Percentiles rank a stretch among this genome's conserved stretches.
Evolutionary conservation across 495 filamentous ascomycete genomes (phyloP).

Genomic region (Elasticomyces elasticus): DNA sequence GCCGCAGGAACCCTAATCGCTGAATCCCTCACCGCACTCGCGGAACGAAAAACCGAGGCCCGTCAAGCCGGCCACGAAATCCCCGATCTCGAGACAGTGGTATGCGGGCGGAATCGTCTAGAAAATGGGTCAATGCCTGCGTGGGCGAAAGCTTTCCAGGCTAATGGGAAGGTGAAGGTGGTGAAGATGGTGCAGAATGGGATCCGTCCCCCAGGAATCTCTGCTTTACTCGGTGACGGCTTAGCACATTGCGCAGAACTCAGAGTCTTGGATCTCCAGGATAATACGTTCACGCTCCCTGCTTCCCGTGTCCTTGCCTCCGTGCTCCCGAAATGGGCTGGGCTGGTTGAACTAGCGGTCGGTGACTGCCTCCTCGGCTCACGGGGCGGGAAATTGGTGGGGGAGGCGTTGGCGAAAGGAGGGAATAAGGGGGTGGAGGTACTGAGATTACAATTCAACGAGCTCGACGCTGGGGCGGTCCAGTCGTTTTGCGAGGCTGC

Average conservation of each 20-base stretch:
- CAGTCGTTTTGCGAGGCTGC: conserved; percentile 54
- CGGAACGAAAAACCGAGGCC: conserved; percentile 69
- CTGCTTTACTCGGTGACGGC: conserved; percentile 63
- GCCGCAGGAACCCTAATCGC: conserved; percentile 78
- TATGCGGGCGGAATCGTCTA: conserved; percentile 89
- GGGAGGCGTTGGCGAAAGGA: conserved; percentile 59
- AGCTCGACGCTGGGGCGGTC: conserved; percentile 67
- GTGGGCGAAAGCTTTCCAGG: conserved; percentile 77
- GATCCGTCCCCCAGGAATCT: conserved; percentile 87
- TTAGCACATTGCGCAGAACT: conserved; percentile 56
- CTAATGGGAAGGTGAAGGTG: conserved; percentile 66
- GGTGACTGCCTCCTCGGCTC: conserved; percentile 76
- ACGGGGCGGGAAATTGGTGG: conserved; percentile 68
- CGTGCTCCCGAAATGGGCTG: conserved; percentile 62
- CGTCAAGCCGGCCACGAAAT: conserved; percentile 47
- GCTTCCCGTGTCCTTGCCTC: conserved; percentile 70
- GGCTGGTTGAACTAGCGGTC: conserved; percentile 73
- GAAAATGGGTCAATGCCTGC: conserved; percentile 94
- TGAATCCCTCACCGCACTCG: conserved; percentile 63
- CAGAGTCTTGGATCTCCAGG: conserved; percentile 77
- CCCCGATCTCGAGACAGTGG: conserved; percentile 78
- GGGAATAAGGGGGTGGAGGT: conserved; percentile 68
- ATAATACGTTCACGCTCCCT: conserved; percentile 85
- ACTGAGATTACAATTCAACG: conserved; percentile 85
- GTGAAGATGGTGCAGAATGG: conserved; percentile 99